These are phyloP conservation scores for Neoascochyta sp. DNA, from an alignment of 2,329 filamentous ascomycete species.

Conservation along the genomic window DNA sequence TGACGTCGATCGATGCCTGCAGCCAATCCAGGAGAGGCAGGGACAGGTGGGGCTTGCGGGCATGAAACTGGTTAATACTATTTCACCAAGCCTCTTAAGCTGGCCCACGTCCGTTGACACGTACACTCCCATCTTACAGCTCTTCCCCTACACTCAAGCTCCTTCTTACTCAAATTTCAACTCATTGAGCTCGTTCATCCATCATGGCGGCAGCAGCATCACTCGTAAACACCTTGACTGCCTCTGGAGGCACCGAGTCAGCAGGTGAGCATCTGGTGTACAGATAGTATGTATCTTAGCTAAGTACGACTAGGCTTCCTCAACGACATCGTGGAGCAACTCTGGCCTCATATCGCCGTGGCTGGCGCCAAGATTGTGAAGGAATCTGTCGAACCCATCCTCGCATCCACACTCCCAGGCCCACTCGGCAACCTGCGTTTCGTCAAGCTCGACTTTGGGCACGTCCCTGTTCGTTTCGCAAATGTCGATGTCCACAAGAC, in stretches of 20 bases:
- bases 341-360: conserved; percentile 51
- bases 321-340: conserved; percentile 47
- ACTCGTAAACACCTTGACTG: conserved; percentile 42
- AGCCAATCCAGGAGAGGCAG: too few species aligned
- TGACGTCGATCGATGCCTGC: too few species aligned
- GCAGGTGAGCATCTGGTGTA: too few species aligned
- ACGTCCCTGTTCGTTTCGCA: conserved; percentile 41
- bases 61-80: too few species aligned
- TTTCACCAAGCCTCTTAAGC: too few species aligned
- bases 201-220: too few species aligned
- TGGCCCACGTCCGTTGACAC: too few species aligned
- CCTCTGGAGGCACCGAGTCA: conserved; percentile 42
- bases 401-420: conserved; percentile 46
- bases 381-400: conserved; percentile 49
- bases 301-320: conserved; percentile 39
- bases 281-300: conserved; percentile 2
- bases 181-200: too few species aligned
- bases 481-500: conserved; percentile 48
- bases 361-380: conserved; percentile 46
- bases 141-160: too few species aligned
- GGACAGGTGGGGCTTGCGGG: too few species aligned
- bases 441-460: conserved; percentile 47
- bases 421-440: conserved; percentile 45
- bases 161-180: too few species aligned
- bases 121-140: too few species aligned